Evolutionary conservation across 306 rosid genomes (phyloP).

Genomic region (Fragaria nilgerrensis): DNA sequence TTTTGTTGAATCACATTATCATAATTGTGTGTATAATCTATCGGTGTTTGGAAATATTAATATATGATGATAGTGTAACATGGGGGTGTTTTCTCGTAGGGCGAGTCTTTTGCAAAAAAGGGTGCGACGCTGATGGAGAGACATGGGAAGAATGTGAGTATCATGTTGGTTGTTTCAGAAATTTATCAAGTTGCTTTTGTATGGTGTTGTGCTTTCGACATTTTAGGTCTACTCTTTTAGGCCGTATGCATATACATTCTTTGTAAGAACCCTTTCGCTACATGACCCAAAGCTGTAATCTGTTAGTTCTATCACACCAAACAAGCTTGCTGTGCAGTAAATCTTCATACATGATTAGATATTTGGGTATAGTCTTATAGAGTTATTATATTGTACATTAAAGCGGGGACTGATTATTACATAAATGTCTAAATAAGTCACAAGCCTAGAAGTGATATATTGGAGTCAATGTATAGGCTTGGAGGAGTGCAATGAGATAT

Average conservation of each 20-base stretch:
- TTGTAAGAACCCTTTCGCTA: too few species aligned
- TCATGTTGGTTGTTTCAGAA: not conserved
- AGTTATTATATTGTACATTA: not conserved
- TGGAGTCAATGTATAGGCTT: conserved; percentile 45
- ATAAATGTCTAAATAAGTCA: not conserved
- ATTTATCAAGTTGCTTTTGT: not conserved
- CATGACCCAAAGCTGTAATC: not conserved
- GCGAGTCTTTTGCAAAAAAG: conserved; percentile 97
- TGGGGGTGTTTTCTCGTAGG: conserved; percentile 44
- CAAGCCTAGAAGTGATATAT: not conserved
- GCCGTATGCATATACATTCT: not conserved
- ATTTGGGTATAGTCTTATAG: not conserved
- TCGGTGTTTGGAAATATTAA: too few species aligned
- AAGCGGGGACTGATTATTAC: not conserved
- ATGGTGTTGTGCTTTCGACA: not conserved
- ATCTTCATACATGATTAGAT: not conserved
- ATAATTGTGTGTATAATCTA: too few species aligned
- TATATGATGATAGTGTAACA: not conserved
- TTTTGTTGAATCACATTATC: not conserved
- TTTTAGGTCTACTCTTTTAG: not conserved
- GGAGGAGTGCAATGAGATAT: conserved; percentile 73
- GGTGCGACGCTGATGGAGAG: conserved; percentile 70
- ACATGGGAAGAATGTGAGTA: conserved; percentile 84
- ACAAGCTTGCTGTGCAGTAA: not conserved
- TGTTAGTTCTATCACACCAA: not conserved